Base-by-base conservation (phyloP, 2,329 filamentous ascomycete species). In the Ophiostoma australiae region DNA sequence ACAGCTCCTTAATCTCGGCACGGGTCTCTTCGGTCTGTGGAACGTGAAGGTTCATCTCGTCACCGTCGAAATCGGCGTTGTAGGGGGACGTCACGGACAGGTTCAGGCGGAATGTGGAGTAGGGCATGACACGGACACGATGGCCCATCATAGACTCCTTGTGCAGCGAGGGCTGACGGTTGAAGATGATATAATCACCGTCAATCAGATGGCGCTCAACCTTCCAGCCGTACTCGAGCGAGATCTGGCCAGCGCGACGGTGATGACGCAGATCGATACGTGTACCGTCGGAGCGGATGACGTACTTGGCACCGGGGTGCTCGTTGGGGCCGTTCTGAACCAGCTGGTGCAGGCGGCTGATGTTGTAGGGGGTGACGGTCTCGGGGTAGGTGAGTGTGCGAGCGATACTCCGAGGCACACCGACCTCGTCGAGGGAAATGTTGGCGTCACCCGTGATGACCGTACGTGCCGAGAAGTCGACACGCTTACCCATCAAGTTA, bases 101-200 rank as follows among this genome's bases (percentile, higher is more conserved):
- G 78, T 99, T 99, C 67, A 99, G 87, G 74, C 95, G 90, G 85
- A 99, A 99, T 1, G 95, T 99, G 6, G 95, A 99, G 80, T 97
- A 99, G 3, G 95, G 95, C 94, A 99, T 98, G 73, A 99, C 95
- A 73, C 91, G 90, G 74, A 99, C 95, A 76, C 93, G 90, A 81
- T 99, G 95, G 80, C 93, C 95, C 96, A 99, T 99, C 95, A 99
- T 99, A 73, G 95, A 99, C 79, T 99, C 95, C 81, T 99, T 99
- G 86, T 99, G 95, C 77, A 99, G 85, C 48, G 95, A 99, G 0
- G 95, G 95, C 79, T 99, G 95, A 85, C 95, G 95, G 80, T 99
- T 99, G 88, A 99, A 99, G 78, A 99, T 94, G 81, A 99, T 98
- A 75, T 93, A 96, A 80, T 99, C 95, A 72, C 94, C 94, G 77